Base-by-base conservation (phyloP, 2,329 filamentous ascomycete species). In the Endoconidiophora polonica region DNA sequence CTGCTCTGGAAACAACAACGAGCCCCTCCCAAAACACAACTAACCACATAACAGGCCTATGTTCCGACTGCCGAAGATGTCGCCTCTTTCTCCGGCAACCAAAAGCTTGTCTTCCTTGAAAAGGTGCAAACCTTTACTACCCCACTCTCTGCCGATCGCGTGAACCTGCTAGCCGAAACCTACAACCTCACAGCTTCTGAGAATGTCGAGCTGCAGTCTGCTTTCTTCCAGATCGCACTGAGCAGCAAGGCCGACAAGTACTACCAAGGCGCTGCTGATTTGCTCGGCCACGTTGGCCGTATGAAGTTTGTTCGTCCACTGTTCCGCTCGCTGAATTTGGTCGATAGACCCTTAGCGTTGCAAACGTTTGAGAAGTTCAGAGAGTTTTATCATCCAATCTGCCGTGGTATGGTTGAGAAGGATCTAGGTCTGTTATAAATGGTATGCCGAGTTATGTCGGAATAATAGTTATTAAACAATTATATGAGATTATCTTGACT, bases 281-380 rank as follows among this genome's bases (percentile, higher is more conserved):
- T 95, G 50, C 69, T 96, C 38, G 84, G 85, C 29, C 72, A 73
- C 48, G 87, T 95, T 22, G 91, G 91, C 10, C 72, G 91, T 52
- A 96, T 98, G 91, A 96, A 96, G 74, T 96, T 90, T 64, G 90
- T 96, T 53, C 73, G 90, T 44, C 86, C 90, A 20, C 66, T 96
- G 60, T 95, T 82, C 67, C 74, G 82, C 54, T 74, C 77, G 46
- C 67, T 98, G 57, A 81, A 82, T 59, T 78, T 79, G 62, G 76
- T 84, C 38, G 81, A 95, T 65, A 70, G 77, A 44, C 68, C 78
- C 23, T 65, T 94, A 59, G 90, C 91, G 0, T 65, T 90, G 48
- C 70, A 78, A 62, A 94, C 88, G 0, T 95, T 94, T 65, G 76
- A 83, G 66, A 83, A 82, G 73, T 82, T 94, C 63, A 83, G 75